Conservation (phyloP, 208 protist species). For the Acanthamoeba triangularis region DNA sequence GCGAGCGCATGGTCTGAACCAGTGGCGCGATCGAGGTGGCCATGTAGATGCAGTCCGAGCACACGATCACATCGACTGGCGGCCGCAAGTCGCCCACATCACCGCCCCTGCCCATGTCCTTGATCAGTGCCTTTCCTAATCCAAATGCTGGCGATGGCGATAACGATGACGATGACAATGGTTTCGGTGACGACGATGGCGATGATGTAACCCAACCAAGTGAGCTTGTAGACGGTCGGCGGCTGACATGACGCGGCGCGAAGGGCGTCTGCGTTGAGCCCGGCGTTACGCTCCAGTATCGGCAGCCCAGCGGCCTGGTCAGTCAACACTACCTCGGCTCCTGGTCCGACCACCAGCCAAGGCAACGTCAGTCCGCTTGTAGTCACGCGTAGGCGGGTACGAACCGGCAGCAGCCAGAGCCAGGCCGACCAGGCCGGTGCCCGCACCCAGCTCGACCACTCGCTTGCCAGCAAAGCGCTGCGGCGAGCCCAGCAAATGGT, state of each 20-base stretch:
- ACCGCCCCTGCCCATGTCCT: background rate
- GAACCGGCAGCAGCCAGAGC: constrained; percentile 5
- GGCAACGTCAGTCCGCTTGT: too few relatives aligned
- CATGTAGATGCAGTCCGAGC: constrained; percentile 56
- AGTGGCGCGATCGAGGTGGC: background rate
- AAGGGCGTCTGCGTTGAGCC: constrained; percentile 10
- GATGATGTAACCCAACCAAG: background rate
- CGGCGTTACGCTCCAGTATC: background rate
- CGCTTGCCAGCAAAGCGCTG: background rate
- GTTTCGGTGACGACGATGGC: background rate
- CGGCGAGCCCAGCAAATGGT: background rate
- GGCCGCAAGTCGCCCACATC: background rate
- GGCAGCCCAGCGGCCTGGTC: background rate
- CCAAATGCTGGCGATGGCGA: background rate
- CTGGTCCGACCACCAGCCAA: background rate
- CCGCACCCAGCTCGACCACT: constrained; percentile 11
- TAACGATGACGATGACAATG: too few relatives aligned
- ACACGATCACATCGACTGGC: constrained; percentile 3
- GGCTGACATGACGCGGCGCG: background rate
- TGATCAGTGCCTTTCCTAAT: background rate
- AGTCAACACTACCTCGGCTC: background rate
- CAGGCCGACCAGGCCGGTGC: background rate
- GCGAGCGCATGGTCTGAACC: background rate
- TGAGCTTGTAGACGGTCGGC: background rate
- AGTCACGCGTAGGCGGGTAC: too few relatives aligned